Conservation (phyloP, 306 rosid genomes). For the Cucurbita maxima region DNA sequence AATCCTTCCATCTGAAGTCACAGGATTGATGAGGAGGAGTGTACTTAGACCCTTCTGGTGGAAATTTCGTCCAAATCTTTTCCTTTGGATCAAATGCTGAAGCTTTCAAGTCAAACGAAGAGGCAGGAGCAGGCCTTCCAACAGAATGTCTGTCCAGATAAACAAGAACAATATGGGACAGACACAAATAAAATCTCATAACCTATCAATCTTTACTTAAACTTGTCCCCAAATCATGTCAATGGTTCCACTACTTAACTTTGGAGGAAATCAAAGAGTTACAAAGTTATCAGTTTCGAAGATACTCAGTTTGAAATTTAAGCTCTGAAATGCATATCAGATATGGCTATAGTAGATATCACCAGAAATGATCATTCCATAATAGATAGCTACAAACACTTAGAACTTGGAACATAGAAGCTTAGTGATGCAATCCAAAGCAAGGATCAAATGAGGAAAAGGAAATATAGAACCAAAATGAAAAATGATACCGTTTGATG, state of each 20-base stretch:
- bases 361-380: background rate
- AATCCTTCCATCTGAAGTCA: constrained; percentile 93
- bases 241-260: background rate
- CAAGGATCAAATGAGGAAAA: background rate
- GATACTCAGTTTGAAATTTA: background rate
- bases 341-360: background rate
- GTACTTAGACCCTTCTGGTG: constrained; percentile 88
- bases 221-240: background rate
- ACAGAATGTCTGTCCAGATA: constrained; percentile 82
- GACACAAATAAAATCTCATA: background rate
- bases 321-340: background rate
- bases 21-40: constrained; percentile 87
- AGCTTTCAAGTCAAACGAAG: constrained; percentile 70
- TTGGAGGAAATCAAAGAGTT: background rate
- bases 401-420: no score
- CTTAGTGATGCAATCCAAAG: no score
- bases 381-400: no score
- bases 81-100: constrained; percentile 92
- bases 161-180: constrained; percentile 15
- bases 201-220: background rate
- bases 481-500: background rate
- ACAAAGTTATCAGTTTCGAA: background rate
- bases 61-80: constrained; percentile 89
- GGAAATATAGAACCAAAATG: constrained; percentile 7
- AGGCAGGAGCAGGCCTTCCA: constrained; percentile 89